Evolutionary conservation across 768 basidiomycete genomes (phyloP).

Genomic region (Coprinellus micaceus): DNA sequence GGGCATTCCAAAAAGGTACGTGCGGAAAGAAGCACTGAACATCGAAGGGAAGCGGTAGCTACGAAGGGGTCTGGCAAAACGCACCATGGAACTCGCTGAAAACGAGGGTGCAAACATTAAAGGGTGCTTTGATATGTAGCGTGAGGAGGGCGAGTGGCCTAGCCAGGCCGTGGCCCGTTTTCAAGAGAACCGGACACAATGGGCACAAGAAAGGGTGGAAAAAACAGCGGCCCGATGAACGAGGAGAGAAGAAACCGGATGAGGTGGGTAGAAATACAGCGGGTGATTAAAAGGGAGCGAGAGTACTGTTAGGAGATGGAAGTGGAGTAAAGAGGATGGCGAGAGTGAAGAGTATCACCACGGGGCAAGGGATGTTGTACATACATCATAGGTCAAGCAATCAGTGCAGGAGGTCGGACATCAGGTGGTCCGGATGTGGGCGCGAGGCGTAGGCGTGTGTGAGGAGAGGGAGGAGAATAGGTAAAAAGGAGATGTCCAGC

Average conservation of each 20-base stretch:
- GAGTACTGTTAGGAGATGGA: not conserved
- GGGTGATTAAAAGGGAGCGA: not conserved
- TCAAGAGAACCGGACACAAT: not conserved
- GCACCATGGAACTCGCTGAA: not conserved
- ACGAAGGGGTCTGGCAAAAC: not conserved
- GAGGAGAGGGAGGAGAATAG: too few relatives aligned
- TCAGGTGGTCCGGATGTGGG: not conserved
- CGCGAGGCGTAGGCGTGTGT: too few relatives aligned
- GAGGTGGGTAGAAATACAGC: not conserved
- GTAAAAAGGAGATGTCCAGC: not conserved
- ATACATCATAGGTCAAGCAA: too few relatives aligned
- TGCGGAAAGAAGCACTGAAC: not conserved
- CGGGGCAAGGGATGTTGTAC: too few relatives aligned
- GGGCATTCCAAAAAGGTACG: not conserved
- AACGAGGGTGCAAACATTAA: not conserved
- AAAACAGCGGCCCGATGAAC: not conserved
- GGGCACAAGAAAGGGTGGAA: not conserved
- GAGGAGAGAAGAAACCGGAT: not conserved
- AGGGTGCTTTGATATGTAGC: not conserved
- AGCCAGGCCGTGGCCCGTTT: not conserved
- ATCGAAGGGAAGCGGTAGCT: not conserved
- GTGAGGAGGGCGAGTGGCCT: too few relatives aligned
- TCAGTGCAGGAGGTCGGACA: too few relatives aligned
- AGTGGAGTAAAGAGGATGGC: not conserved
- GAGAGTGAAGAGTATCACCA: too few relatives aligned